phyloP scores from a whole-genome alignment of 2,329 filamentous ascomycete genomes.

The Pseudopyrenochaeta lycopersici region DNA sequence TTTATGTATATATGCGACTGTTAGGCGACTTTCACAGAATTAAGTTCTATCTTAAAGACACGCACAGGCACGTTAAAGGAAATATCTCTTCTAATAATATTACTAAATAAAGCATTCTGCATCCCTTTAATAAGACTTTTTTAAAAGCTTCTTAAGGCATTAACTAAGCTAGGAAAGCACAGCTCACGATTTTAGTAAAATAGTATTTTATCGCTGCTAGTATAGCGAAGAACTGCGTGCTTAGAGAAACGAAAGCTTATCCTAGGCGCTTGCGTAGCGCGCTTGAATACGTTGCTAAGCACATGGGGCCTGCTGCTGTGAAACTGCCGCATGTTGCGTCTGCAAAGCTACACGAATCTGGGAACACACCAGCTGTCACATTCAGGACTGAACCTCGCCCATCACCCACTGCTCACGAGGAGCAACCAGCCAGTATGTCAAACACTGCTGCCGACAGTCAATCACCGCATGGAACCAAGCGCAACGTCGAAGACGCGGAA shows the following conservation, averaged over 20 bases:
- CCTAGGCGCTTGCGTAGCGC: slow-evolving; percentile 10
- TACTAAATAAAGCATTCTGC: slow-evolving; percentile 11
- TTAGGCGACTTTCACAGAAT: slow-evolving; percentile 1
- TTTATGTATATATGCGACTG: slow-evolving; percentile 16
- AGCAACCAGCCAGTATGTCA: too few relatives aligned
- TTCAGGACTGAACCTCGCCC: too few relatives aligned
- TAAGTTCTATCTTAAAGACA: slow-evolving; percentile 11
- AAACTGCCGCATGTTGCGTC: background rate
- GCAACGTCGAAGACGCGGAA: too few relatives aligned
- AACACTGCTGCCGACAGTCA: too few relatives aligned
- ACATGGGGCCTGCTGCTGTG: slow-evolving; percentile 14
- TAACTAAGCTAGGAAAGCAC: slow-evolving; percentile 5
- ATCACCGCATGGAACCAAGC: too few relatives aligned
- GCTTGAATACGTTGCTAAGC: slow-evolving; percentile 2
- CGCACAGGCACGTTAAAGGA: background rate
- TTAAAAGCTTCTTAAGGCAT: slow-evolving; percentile 1
- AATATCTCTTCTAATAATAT: slow-evolving; percentile 3
- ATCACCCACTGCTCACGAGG: too few relatives aligned
- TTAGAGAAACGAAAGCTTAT: slow-evolving; percentile 17
- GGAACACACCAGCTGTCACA: too few relatives aligned
- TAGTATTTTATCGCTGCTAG: slow-evolving; percentile 22
- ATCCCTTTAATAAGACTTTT: slow-evolving; percentile 22
- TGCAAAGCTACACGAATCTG: too few relatives aligned
- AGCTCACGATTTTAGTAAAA: slow-evolving; percentile 11
- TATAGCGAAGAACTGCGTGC: slow-evolving; percentile 14